Base-by-base conservation (phyloP, 768 basidiomycete species). In the Baorangia bicolor region DNA sequence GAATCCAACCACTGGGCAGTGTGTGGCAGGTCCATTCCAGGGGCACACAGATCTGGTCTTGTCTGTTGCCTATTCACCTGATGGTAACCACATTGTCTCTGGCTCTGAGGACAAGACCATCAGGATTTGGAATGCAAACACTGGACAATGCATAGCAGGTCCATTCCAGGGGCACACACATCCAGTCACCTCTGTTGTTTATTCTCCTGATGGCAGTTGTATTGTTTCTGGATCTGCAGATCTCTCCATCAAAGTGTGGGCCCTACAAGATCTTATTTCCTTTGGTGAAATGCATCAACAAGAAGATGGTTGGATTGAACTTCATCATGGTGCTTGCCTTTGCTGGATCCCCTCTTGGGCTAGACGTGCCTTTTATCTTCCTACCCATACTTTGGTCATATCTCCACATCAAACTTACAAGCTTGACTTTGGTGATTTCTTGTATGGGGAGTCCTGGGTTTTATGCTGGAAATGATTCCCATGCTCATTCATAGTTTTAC, bases 281-380 rank as follows among this genome's bases (percentile, higher is more conserved):
- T 55, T 51, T 37, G 23, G 34, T n/a, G 47, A 60, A 20, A 40
- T 65, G 30, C 3, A n/a, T 21, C 55, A 49, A 7, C 27, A 35
- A 28, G 58, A 64, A 7, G 47, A 53, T 57, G 62, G 64, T 0
- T 65, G 64, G 64, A 37, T 65, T 37, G 39, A 51, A 16, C 55
- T 64, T 49, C 38, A 53, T 33, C 3, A 33, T 51, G 56, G 46
- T 41, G 21, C 37, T 35, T 42, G 13, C 25, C 39, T 61, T 53
- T 67, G 18, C 16, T 65, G 64, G 64, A 49, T 64, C 10, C 65
- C 64, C 5, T 20, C 65, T 18, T 65, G 50, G 55, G 55, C 51
- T 43, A 58, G 64, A 18, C 55, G 61, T 55, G 58, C 55, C 16
- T 55, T 57, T 47, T 52, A 52, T 28, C 64, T 66, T 14, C 61